Evolutionary conservation across 2,329 filamentous ascomycete genomes (phyloP).

Genomic region (Cadophora gregata): DNA sequence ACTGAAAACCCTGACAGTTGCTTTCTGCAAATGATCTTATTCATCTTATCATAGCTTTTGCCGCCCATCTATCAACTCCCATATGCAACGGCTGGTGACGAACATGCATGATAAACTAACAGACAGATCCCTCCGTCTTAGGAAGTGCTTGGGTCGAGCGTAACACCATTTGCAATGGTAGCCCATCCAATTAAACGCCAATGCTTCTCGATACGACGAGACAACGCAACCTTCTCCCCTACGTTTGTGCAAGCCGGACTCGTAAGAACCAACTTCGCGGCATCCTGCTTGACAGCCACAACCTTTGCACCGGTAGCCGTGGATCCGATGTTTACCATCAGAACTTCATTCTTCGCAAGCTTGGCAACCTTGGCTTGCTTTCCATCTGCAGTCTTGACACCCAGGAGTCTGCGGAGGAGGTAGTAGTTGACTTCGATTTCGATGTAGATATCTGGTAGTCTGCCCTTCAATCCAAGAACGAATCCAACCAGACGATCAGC

Average conservation of each 20-base stretch:
- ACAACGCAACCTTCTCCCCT: slow-evolving; percentile 96
- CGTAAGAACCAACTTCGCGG: slow-evolving; percentile 91
- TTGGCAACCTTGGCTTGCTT: slow-evolving; percentile 99
- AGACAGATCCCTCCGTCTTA: slow-evolving; percentile 27
- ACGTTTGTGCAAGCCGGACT: slow-evolving; percentile 96
- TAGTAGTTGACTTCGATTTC: slow-evolving; percentile 99
- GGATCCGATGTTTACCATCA: slow-evolving; percentile 99
- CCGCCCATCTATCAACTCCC: slow-evolving; percentile 40
- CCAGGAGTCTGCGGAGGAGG: slow-evolving; percentile 88
- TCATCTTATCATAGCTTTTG: slow-evolving; percentile 35
- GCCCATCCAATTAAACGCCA: slow-evolving; percentile 96
- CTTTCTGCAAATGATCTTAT: slow-evolving; percentile 5
- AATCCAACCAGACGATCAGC: slow-evolving; percentile 98
- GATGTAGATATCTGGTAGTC: slow-evolving; percentile 94
- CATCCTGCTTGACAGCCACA: slow-evolving; percentile 95
- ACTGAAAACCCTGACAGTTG: background rate
- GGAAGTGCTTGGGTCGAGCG: slow-evolving; percentile 43
- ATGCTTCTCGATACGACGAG: slow-evolving; percentile 97
- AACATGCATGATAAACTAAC: slow-evolving; percentile 28
- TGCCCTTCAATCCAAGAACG: slow-evolving; percentile 92
- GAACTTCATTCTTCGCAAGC: slow-evolving; percentile 96
- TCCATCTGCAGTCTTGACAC: slow-evolving; percentile 96
- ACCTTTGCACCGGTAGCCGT: slow-evolving; percentile 98
- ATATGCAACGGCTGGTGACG: slow-evolving; percentile 24
- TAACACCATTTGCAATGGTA: slow-evolving; percentile 53